phyloP scores from a whole-genome alignment of 1,284 basidiomycete genomes.

The Cryptococcus jaspeensis region DNA sequence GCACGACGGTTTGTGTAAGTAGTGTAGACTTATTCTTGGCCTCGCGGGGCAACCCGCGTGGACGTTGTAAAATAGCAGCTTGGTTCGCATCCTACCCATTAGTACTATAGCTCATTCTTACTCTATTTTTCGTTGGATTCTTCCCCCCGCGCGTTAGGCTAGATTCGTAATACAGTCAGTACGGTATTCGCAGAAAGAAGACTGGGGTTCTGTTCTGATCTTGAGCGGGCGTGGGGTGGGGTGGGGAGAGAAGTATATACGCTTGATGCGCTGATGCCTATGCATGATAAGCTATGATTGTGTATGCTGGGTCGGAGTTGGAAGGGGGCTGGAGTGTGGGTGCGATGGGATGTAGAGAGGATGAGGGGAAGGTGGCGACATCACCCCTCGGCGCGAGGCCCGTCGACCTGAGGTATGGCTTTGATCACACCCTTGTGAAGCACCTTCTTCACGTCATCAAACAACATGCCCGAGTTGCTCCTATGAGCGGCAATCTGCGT shows the following conservation, averaged over 20 bases:
- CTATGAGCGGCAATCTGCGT: slow-evolving; percentile 9
- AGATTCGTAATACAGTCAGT: neutral
- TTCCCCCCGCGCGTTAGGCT: no score
- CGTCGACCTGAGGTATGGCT: slow-evolving; percentile 31
- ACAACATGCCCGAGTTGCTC: slow-evolving; percentile 32
- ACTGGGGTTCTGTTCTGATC: neutral
- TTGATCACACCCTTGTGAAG: slow-evolving; percentile 43
- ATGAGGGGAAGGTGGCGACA: no score
- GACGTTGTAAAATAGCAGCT: slow-evolving; percentile 2
- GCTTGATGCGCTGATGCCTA: slow-evolving; percentile 3
- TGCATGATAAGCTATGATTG: neutral
- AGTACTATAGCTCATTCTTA: neutral
- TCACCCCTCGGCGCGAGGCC: slow-evolving; percentile 5
- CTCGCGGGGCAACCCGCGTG: neutral
- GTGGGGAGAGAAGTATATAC: neutral
- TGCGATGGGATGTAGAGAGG: no score
- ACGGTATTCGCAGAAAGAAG: neutral
- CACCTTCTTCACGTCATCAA: slow-evolving; percentile 36
- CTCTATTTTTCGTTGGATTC: neutral
- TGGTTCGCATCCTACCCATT: neutral
- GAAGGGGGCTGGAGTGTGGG: no score
- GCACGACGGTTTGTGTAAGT: neutral
- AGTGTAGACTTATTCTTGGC: neutral
- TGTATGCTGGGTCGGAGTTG: no score
- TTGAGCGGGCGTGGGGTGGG: neutral